Percentiles rank a stretch among this genome's conserved stretches.
phyloP scores from a whole-genome alignment of 2,329 filamentous ascomycete species.

The Aspergillus brasiliensis region DNA sequence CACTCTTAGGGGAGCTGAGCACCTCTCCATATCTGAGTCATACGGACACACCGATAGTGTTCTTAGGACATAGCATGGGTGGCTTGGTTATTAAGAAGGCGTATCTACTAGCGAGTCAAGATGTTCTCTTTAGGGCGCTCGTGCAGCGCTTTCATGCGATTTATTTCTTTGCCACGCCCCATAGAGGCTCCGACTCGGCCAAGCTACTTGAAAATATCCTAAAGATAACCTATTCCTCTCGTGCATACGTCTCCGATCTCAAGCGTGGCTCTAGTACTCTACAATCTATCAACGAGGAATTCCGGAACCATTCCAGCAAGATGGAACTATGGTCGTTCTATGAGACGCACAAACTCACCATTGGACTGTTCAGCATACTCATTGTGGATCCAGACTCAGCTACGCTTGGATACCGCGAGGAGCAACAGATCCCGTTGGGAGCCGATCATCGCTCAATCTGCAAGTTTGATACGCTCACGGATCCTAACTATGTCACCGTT shows the following conservation, averaged over 20 bases:
- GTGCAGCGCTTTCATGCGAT: conserved; percentile 19
- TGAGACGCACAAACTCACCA: conserved; percentile 41
- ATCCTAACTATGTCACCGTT: conserved; percentile 42
- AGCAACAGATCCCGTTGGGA: conserved; percentile 41
- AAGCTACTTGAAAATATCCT: conserved; percentile 36
- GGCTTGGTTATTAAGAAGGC: conserved; percentile 41
- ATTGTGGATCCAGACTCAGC: conserved; percentile 48
- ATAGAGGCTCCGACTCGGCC: conserved; percentile 30
- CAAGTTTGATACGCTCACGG: conserved; percentile 41
- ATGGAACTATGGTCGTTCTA: conserved; percentile 51
- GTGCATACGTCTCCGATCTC: conserved; percentile 43
- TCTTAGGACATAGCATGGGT: conserved; percentile 53
- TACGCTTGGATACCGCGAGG: conserved; percentile 46
- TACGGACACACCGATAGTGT: conserved; percentile 36
- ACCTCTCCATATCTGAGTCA: conserved; percentile 19
- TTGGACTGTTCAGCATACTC: conserved; percentile 28
- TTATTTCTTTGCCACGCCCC: conserved; percentile 34
- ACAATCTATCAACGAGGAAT: conserved; percentile 49
- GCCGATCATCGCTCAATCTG: conserved; percentile 49
- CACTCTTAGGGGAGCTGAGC: conserved; percentile 24
- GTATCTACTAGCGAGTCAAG: conserved; percentile 25
- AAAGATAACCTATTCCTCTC: conserved; percentile 10
- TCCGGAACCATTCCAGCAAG: conserved; percentile 42
- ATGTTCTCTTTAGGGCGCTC: conserved; percentile 16
- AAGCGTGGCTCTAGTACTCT: conserved; percentile 38